Percentiles rank a stretch among this genome's conserved stretches.
These are phyloP conservation scores for Aspergillus pseudoterreus DNA, from an alignment of 2,329 filamentous ascomycete species.

Conservation along the genomic window DNA sequence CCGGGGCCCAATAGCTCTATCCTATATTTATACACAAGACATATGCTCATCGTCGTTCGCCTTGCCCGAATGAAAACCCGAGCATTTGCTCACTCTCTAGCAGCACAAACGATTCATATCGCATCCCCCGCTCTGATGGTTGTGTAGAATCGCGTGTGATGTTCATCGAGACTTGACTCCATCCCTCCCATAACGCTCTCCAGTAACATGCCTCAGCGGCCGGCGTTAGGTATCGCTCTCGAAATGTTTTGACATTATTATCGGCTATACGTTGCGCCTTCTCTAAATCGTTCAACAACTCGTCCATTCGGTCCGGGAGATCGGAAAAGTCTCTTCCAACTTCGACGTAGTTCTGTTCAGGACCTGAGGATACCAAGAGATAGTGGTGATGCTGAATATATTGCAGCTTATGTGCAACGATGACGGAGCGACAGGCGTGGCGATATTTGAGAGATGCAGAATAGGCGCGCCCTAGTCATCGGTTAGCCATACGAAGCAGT, in stretches of 20 bases:
- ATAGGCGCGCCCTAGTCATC: conserved; percentile 34
- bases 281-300: conserved; percentile 32
- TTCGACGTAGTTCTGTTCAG: conserved; percentile 46
- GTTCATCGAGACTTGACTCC: conserved; percentile 20
- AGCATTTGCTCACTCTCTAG: conserved; percentile 23
- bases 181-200: conserved; percentile 33
- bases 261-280: conserved; percentile 44
- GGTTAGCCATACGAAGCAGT: neutral
- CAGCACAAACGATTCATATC: conserved; percentile 29
- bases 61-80: conserved; percentile 8
- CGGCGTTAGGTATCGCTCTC: conserved; percentile 47
- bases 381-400: conserved; percentile 47
- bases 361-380: conserved; percentile 38
- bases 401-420: conserved; percentile 44
- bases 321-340: conserved; percentile 54
- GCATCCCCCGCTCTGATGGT: conserved; percentile 18
- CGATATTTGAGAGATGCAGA: conserved; percentile 50
- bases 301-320: conserved; percentile 36
- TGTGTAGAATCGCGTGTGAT: conserved; percentile 18
- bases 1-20: too few species aligned
- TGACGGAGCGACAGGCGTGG: conserved; percentile 46
- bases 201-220: conserved; percentile 52
- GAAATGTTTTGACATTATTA: conserved; percentile 43
- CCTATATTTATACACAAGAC: too few species aligned
- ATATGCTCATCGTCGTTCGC: too few species aligned